These are phyloP conservation scores for Dissophora ornata DNA, from an alignment of 192 early-diverging fungal species.

Conservation along the genomic window DNA sequence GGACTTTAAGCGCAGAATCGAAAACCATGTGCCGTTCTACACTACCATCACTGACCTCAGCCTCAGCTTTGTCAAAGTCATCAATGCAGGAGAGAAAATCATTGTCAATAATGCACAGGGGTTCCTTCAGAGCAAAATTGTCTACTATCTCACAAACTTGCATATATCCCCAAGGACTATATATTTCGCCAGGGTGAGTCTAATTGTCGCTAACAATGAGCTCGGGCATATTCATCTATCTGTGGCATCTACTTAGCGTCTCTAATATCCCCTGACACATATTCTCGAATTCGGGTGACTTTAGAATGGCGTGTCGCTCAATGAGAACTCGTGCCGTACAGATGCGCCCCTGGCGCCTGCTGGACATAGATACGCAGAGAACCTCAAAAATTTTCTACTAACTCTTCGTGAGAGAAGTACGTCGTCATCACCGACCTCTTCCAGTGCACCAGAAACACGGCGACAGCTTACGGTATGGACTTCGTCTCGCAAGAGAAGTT, in stretches of 20 bases:
- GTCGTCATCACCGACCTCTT: slow-evolving; percentile 1
- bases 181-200: slow-evolving; percentile 72
- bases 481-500: slow-evolving; percentile 72
- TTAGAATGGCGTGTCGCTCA: slow-evolving; percentile 72
- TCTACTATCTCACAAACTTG: slow-evolving; percentile 78
- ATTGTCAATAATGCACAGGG: slow-evolving; percentile 86
- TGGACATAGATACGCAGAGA: slow-evolving; percentile 72
- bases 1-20: slow-evolving; percentile 78
- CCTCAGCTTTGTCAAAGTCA: slow-evolving; percentile 79
- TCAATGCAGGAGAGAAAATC: slow-evolving; percentile 84
- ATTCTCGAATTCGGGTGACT: too few relatives aligned
- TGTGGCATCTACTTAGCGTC: too few relatives aligned
- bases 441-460: slow-evolving; percentile 3
- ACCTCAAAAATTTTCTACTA: slow-evolving; percentile 69
- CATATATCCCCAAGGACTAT: slow-evolving; percentile 75
- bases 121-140: slow-evolving; percentile 79
- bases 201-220: too few relatives aligned
- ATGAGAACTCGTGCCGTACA: slow-evolving; percentile 76
- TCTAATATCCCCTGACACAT: too few relatives aligned
- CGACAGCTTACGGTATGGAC: slow-evolving; percentile 75
- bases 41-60: slow-evolving; percentile 72
- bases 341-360: slow-evolving; percentile 74
- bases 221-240: too few relatives aligned
- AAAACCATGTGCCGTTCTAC: slow-evolving; percentile 73
- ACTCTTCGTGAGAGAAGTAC: slow-evolving; percentile 52